phyloP scores from a whole-genome alignment of 805 yeast species.

The Candida piceae region DNA sequence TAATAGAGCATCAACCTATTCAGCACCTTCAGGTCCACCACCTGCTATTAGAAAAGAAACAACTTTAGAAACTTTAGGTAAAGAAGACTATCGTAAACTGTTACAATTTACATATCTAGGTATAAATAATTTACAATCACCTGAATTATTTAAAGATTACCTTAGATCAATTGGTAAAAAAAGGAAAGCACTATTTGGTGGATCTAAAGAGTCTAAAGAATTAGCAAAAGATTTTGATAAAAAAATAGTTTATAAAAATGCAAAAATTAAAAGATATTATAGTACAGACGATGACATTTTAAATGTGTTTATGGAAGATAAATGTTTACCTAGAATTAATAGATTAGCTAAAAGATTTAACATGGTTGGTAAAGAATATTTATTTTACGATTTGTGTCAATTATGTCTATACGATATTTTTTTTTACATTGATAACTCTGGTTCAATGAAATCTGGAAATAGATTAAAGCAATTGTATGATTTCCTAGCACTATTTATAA shows the following conservation, averaged over 20 bases:
- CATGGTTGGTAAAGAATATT: conserved; percentile 14
- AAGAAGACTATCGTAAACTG: conserved; percentile 14
- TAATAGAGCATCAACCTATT: no score
- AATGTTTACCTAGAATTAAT: conserved; percentile 19
- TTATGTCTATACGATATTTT: conserved; percentile 18
- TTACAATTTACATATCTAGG: conserved; percentile 18
- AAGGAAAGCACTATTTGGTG: conserved; percentile 15
- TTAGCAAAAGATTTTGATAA: conserved; percentile 9
- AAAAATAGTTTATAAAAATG: conserved; percentile 7
- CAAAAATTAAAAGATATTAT: conserved; percentile 10
- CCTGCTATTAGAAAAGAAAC: conserved; percentile 1
- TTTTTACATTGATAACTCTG: conserved; percentile 22
- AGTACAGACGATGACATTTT: conserved; percentile 17
- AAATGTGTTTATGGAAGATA: conserved; percentile 10
- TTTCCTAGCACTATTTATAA: conserved; percentile 15
- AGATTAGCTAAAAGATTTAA: conserved; percentile 16
- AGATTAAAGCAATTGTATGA: conserved; percentile 17
- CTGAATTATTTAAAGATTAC: conserved; percentile 19
- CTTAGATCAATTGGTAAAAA: conserved; percentile 18
- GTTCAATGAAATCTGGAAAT: conserved; percentile 18
- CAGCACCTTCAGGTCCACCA: conserved; percentile 2
- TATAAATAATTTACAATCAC: conserved; percentile 18
- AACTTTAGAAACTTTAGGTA: conserved; percentile 3
- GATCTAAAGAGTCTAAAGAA: conserved; percentile 16
- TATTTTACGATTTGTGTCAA: conserved; percentile 21